A percentile compares a stretch with the other conserved stretches of the same genome.
These are phyloP conservation scores for Lithospermum erythrorhizon DNA, from an alignment of 257 asterid genomes.

Conservation along the genomic window DNA sequence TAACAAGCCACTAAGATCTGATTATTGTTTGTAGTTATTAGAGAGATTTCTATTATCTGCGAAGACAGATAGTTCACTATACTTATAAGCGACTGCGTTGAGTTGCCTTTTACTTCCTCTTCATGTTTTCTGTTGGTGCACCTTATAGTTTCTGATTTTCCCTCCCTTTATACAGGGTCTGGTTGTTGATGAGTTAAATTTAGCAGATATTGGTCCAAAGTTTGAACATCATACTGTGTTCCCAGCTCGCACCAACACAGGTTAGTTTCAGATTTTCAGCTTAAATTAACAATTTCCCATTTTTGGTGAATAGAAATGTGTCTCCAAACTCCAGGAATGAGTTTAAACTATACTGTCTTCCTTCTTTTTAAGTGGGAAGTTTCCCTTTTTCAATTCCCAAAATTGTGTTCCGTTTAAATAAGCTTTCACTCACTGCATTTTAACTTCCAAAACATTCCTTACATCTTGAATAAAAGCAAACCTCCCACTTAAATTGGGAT, in stretches of 20 bases:
- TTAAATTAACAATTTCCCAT: neutral
- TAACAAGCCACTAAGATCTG: neutral
- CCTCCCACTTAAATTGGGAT: too few species aligned
- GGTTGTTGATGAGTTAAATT: slow-evolving; percentile 64
- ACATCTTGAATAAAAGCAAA: too few species aligned
- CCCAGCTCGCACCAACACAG: slow-evolving; percentile 93
- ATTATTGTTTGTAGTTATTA: too few species aligned
- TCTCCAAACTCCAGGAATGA: neutral
- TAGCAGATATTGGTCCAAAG: slow-evolving; percentile 78
- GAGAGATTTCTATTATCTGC: neutral
- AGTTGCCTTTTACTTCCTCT: neutral
- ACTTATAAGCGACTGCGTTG: neutral
- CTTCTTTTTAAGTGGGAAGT: too few species aligned
- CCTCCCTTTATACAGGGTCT: slow-evolving; percentile 34
- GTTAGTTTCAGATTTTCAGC: slow-evolving; percentile 17
- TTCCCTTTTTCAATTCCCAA: too few species aligned
- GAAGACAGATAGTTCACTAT: neutral
- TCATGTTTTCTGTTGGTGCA: neutral
- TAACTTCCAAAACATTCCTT: too few species aligned
- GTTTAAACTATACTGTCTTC: neutral
- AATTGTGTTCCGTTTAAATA: too few species aligned
- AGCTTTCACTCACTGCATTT: too few species aligned
- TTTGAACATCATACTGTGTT: slow-evolving; percentile 71
- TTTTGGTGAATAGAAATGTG: neutral
- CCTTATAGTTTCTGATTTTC: neutral